Percentiles rank a stretch among this genome's conserved stretches.
phyloP scores from a whole-genome alignment of 2,329 filamentous ascomycete genomes.

The Diaporthe sp. region DNA sequence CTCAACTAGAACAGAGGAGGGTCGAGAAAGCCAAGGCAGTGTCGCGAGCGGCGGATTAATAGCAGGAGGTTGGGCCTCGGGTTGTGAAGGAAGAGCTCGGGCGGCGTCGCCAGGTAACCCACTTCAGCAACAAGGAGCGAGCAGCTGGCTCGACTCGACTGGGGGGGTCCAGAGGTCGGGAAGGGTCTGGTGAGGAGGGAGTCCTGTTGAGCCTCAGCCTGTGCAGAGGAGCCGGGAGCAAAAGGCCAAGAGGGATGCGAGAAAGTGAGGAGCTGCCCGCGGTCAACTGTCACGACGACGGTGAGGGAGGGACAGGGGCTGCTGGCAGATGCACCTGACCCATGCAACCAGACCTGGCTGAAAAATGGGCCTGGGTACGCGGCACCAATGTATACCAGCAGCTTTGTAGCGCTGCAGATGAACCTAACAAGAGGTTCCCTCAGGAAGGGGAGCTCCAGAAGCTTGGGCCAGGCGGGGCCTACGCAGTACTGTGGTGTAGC shows the following conservation, averaged over 20 bases:
- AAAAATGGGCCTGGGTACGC: neutral
- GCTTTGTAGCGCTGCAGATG: too few species aligned
- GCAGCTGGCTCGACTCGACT: neutral
- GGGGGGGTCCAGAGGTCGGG: neutral
- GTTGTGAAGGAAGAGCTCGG: neutral
- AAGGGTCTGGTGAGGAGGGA: neutral
- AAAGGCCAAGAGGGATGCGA: neutral
- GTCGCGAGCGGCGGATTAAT: neutral
- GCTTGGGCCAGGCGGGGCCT: constrained; percentile 25
- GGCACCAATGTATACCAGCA: neutral
- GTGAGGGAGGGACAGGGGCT: neutral
- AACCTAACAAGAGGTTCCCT: neutral
- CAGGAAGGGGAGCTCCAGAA: constrained; percentile 4
- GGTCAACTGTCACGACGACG: constrained; percentile 20
- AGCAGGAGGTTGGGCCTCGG: neutral
- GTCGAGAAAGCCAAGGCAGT: neutral
- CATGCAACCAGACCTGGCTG: neutral
- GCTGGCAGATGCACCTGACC: constrained; percentile 13
- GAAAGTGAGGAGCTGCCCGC: neutral
- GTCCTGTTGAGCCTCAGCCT: neutral
- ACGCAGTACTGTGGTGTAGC: too few species aligned
- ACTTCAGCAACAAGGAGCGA: neutral
- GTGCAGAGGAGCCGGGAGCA: neutral
- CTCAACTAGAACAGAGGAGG: neutral
- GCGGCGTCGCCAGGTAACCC: neutral